Percentiles rank a stretch among this genome's conserved stretches.
These are phyloP conservation scores for Panicum miliaceum DNA, from an alignment of 176 grass and related monocot species.

Conservation along the genomic window DNA sequence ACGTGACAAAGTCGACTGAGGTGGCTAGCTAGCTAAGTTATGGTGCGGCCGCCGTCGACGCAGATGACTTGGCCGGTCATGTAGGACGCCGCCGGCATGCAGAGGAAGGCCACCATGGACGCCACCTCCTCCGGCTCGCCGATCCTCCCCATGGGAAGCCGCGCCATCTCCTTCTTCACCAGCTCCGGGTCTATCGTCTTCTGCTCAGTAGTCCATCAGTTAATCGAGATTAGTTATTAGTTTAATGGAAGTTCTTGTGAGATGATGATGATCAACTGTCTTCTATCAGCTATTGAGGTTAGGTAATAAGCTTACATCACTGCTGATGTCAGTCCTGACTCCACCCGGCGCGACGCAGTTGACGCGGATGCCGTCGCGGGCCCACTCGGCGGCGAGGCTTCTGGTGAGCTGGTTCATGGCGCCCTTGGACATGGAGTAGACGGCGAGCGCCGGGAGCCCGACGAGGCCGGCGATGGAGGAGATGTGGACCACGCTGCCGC, in stretches of 20 bases:
- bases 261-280: neutral
- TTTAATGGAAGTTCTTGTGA: too few species aligned
- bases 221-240: too few species aligned
- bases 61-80: conserved; percentile 51
- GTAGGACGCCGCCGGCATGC: conserved; percentile 51
- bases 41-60: conserved; percentile 44
- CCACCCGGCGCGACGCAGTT: conserved; percentile 47
- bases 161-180: neutral
- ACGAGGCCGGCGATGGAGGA: conserved; percentile 42
- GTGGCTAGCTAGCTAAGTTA: neutral
- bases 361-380: conserved; percentile 22
- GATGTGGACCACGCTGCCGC: conserved; percentile 34
- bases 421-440: conserved; percentile 44
- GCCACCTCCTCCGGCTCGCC: conserved; percentile 49
- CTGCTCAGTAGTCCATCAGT: neutral
- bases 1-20: too few species aligned
- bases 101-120: conserved; percentile 42
- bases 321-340: conserved; percentile 31
- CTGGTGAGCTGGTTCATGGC: conserved; percentile 45
- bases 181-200: conserved; percentile 33
- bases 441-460: neutral
- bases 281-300: too few species aligned
- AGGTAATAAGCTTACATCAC: neutral
- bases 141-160: conserved; percentile 25
- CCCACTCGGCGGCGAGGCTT: conserved; percentile 46